phyloP scores from a whole-genome alignment of 345 rosid species.

The Aquilaria sinensis region DNA sequence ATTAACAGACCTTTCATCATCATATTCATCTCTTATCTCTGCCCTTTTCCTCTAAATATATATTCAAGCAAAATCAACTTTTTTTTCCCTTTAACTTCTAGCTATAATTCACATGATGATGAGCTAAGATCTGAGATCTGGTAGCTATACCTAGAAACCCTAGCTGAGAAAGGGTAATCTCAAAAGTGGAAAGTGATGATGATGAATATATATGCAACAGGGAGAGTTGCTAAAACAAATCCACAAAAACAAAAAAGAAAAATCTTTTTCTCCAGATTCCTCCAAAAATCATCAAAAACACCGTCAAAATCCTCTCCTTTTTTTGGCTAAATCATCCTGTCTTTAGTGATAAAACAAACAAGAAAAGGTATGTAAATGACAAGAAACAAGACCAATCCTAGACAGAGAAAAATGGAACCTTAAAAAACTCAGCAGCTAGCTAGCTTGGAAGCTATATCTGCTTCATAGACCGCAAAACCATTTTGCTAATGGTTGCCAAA shows the following conservation, averaged over 20 bases:
- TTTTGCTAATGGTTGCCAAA: slow-evolving; percentile 18
- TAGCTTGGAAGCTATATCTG: not conserved
- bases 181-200: slow-evolving; percentile 17
- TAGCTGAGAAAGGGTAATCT: slow-evolving; percentile 29
- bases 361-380: not conserved
- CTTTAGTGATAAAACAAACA: not conserved
- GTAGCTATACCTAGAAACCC: slow-evolving; percentile 22
- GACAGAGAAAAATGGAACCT: too few species aligned
- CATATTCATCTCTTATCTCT: slow-evolving; percentile 2
- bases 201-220: too few species aligned
- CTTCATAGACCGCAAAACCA: not conserved
- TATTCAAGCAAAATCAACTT: too few species aligned
- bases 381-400: slow-evolving; percentile 16
- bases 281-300: too few species aligned
- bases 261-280: too few species aligned
- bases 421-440: slow-evolving; percentile 1
- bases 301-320: not conserved
- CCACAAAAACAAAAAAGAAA: too few species aligned
- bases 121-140: slow-evolving; percentile 18
- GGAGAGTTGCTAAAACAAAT: too few species aligned
- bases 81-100: too few species aligned
- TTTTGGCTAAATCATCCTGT: not conserved
- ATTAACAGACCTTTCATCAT: slow-evolving; percentile 27
- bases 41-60: too few species aligned
- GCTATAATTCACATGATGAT: too few species aligned